A percentile compares a stretch with the other conserved stretches of the same genome.
phyloP scores from a whole-genome alignment of 768 basidiomycete species.

The Mycena vulgaris region DNA sequence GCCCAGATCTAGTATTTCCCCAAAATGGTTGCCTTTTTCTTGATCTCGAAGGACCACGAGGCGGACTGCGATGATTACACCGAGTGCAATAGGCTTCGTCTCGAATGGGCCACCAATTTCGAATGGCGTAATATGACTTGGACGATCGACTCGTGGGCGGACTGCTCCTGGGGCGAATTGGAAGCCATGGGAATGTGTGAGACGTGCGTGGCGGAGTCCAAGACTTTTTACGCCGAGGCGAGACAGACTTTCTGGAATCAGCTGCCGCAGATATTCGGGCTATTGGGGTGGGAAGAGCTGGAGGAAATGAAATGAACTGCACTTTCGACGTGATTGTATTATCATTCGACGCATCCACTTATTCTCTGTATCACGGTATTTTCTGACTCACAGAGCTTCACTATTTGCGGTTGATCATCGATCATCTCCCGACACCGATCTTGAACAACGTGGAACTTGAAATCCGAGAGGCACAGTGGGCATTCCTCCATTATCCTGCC shows the following conservation, averaged over 20 bases:
- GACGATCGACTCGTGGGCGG: not conserved
- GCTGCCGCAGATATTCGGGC: conserved; percentile 20
- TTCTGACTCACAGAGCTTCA: too few species aligned
- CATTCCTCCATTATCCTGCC: too few species aligned
- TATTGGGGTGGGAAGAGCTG: conserved; percentile 16
- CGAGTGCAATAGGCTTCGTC: not conserved
- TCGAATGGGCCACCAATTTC: not conserved
- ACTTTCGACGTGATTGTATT: too few species aligned
- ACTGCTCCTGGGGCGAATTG: not conserved
- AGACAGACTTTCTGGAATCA: conserved; percentile 13
- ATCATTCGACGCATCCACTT: too few species aligned
- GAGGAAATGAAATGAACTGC: too few species aligned
- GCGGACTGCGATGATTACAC: not conserved
- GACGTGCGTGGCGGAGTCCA: not conserved
- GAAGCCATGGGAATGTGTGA: not conserved
- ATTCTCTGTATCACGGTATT: too few species aligned
- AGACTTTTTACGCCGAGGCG: not conserved
- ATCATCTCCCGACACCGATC: too few species aligned
- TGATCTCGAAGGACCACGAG: not conserved
- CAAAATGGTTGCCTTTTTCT: not conserved
- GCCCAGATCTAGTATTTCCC: not conserved
- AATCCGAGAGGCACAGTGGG: too few species aligned
- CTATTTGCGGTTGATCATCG: too few species aligned
- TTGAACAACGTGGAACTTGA: too few species aligned
- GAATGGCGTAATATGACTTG: not conserved